A percentile compares a stretch with the other conserved stretches of the same genome.
Evolutionary conservation across 2,329 filamentous ascomycete species (phyloP).

Genomic region (Leptographium lundbergii): DNA sequence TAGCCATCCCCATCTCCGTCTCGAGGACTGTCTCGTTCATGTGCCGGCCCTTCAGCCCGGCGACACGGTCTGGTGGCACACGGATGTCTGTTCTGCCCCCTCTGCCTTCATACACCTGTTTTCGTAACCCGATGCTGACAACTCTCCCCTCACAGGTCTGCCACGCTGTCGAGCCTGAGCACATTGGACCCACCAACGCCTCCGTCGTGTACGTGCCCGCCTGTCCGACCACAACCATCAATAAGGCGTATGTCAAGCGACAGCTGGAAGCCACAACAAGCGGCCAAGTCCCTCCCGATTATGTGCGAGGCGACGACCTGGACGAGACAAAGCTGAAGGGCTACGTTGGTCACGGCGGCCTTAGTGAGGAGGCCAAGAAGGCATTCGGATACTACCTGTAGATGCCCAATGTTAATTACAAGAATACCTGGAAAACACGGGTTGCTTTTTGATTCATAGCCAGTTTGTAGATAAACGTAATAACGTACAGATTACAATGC

Average conservation of each 20-base stretch:
- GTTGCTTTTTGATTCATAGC: no score
- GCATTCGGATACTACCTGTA: background rate
- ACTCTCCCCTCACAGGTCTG: background rate
- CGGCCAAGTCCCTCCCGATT: slow-evolving; percentile 14
- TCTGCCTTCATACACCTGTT: background rate
- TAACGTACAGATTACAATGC: no score
- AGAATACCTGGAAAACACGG: background rate
- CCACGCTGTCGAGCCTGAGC: slow-evolving; percentile 10
- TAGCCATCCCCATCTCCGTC: background rate
- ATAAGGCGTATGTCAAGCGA: slow-evolving; percentile 5
- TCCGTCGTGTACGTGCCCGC: slow-evolving; percentile 6
- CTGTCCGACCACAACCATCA: slow-evolving; percentile 6
- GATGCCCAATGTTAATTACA: background rate
- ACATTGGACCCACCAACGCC: slow-evolving; percentile 2
- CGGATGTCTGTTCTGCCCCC: background rate
- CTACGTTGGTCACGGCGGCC: background rate
- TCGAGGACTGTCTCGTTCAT: background rate
- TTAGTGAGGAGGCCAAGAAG: background rate
- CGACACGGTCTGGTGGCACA: slow-evolving; percentile 6
- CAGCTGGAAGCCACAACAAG: background rate
- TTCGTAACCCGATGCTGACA: background rate
- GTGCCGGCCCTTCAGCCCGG: background rate
- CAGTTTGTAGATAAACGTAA: no score
- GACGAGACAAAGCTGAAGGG: background rate
- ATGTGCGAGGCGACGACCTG: background rate